phyloP scores from a whole-genome alignment of 2,329 filamentous ascomycete species.

The Cladosporium oxysporum region DNA sequence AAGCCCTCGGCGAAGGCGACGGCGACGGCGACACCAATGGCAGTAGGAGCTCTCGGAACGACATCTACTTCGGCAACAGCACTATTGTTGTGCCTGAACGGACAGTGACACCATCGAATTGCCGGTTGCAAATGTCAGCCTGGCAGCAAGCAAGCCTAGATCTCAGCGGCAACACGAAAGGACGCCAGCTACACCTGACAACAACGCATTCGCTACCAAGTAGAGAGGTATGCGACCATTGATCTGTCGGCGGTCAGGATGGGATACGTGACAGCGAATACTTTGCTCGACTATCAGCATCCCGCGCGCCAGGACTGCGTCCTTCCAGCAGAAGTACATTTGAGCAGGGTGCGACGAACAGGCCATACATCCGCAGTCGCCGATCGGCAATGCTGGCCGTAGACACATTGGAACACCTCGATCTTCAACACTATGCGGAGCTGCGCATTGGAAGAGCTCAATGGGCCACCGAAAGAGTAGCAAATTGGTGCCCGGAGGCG shows the following conservation, averaged over 20 bases:
- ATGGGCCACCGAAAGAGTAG: background rate
- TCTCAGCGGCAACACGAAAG: background rate
- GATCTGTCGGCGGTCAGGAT: background rate
- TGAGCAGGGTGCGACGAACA: background rate
- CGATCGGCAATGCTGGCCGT: background rate
- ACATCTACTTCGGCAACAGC: background rate
- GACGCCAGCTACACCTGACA: background rate
- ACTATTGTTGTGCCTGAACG: background rate
- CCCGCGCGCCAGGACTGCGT: background rate
- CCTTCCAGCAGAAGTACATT: background rate
- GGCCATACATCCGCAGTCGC: background rate
- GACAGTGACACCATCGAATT: background rate
- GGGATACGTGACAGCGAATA: background rate
- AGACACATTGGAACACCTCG: background rate
- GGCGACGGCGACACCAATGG: background rate
- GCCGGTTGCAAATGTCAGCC: background rate
- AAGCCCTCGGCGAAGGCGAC: background rate
- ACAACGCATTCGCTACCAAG: background rate
- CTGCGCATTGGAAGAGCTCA: background rate
- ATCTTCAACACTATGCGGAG: background rate
- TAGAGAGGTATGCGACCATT: background rate
- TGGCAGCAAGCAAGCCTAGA: background rate
- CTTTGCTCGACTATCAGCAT: background rate
- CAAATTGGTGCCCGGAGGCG: background rate
- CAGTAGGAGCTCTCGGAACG: background rate